Conservation (phyloP, 495 filamentous ascomycete species). For the Trichoderma virens region DNA sequence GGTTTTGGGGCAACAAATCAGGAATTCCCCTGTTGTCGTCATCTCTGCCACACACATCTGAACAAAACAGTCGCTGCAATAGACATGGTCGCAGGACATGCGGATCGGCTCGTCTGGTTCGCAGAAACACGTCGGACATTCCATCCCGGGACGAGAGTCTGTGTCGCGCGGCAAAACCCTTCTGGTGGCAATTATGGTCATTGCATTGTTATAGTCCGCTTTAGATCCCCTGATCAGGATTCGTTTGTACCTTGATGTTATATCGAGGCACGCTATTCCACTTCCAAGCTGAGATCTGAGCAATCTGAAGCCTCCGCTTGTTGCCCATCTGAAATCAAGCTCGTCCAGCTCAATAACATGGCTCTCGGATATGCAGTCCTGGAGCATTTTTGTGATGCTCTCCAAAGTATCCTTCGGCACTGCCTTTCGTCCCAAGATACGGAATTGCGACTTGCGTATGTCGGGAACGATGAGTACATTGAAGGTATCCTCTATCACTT, state of each 20-base stretch:
- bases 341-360: slow-evolving; percentile 20
- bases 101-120: slow-evolving; percentile 28
- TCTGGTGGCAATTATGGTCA: slow-evolving; percentile 9
- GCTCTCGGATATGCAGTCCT: slow-evolving; percentile 19
- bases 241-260: slow-evolving; percentile 17
- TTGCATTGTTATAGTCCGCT: slow-evolving; percentile 16
- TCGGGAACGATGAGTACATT: slow-evolving; percentile 28
- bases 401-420: background rate
- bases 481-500: slow-evolving; percentile 13
- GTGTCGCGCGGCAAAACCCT: background rate
- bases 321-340: slow-evolving; percentile 26
- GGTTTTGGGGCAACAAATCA: slow-evolving; percentile 25
- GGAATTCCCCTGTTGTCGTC: background rate
- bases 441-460: slow-evolving; percentile 21
- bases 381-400: slow-evolving; percentile 14
- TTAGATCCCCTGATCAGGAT: slow-evolving; percentile 25
- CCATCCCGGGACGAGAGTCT: background rate
- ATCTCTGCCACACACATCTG: slow-evolving; percentile 24
- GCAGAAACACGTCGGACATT: slow-evolving; percentile 36
- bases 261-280: slow-evolving; percentile 23
- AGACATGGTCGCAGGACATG: slow-evolving; percentile 35
- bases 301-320: slow-evolving; percentile 30
- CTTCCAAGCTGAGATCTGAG: slow-evolving; percentile 27
- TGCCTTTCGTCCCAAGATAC: background rate
- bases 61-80: slow-evolving; percentile 40